Conservation (phyloP, 805 yeast species). For the Wickerhamiella hasegawae region DNA sequence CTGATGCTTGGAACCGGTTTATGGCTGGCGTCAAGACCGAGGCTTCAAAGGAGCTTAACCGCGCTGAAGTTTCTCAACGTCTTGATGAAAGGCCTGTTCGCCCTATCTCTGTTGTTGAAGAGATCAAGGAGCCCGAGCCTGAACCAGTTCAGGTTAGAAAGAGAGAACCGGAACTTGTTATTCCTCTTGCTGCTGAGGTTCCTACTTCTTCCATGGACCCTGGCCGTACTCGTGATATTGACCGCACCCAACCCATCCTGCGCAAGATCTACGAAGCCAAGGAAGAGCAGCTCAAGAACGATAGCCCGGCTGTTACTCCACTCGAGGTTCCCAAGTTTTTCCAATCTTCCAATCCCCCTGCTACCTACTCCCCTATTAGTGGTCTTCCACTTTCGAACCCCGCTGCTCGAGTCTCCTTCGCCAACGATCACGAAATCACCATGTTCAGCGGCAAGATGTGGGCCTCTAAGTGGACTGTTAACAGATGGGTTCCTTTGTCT, state of each 20-base stretch:
- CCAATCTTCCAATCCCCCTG: background rate
- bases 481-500: conserved; percentile 16
- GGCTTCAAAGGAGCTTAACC: conserved; percentile 2
- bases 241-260: conserved; percentile 5
- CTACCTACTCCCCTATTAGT: too few species aligned
- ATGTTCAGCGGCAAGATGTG: conserved; percentile 12
- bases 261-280: conserved; percentile 6
- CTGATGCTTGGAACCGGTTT: conserved; percentile 7
- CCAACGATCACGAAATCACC: background rate
- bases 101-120: background rate
- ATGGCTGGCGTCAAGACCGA: conserved; percentile 8
- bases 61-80: background rate
- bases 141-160: background rate
- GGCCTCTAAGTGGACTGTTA: conserved; percentile 15
- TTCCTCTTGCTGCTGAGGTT: background rate
- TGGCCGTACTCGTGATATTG: conserved; percentile 2
- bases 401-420: background rate
- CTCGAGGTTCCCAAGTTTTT: background rate
- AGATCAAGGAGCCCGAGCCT: background rate
- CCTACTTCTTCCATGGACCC: conserved; percentile 5
- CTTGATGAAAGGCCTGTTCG: background rate
- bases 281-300: background rate
- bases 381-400: background rate
- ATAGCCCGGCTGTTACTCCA: background rate
- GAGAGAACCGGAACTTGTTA: too few species aligned